Evolutionary conservation across 108 stramenopile genomes (phyloP).

Genomic region (Hondaea fermentalgiana): DNA sequence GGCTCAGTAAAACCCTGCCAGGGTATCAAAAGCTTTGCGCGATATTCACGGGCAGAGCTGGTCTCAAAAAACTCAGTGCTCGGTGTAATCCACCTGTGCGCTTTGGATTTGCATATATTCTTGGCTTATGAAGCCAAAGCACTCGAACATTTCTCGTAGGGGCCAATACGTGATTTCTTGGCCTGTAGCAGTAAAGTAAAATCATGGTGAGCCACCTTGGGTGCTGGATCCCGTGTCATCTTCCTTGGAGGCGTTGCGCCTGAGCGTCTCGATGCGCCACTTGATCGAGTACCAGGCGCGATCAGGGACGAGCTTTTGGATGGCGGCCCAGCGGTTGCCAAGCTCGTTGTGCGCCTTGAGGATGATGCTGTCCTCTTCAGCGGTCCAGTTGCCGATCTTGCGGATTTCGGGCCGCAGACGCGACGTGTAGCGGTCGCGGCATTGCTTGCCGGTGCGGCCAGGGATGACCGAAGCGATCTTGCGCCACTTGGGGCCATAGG

Average conservation of each 20-base stretch:
- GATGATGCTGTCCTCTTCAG: conserved; percentile 72
- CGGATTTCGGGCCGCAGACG: conserved; percentile 46
- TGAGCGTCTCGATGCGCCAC: conserved; percentile 1
- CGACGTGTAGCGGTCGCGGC: conserved; percentile 55
- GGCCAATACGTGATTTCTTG: too few species aligned
- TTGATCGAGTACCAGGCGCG: conserved; percentile 65
- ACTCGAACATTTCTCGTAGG: too few species aligned
- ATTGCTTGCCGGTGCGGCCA: conserved; percentile 51
- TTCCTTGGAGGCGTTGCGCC: not conserved
- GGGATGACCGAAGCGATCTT: conserved; percentile 11
- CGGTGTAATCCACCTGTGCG: too few species aligned
- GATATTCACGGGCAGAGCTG: too few species aligned
- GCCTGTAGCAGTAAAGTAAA: too few species aligned
- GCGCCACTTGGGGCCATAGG: not conserved
- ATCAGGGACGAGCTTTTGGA: conserved; percentile 83
- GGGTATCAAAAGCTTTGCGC: too few species aligned
- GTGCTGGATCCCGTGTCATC: not conserved
- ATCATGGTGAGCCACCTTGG: too few species aligned
- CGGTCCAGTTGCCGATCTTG: conserved; percentile 41
- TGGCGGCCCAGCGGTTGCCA: conserved; percentile 91
- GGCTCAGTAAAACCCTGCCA: too few species aligned
- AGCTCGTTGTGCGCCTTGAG: conserved; percentile 72
- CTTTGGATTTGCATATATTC: too few species aligned
- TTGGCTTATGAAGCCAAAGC: too few species aligned
- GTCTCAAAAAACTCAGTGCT: too few species aligned